Evolutionary conservation across 805 yeast species (phyloP).

Genomic region (Ogataea wickerhamii): DNA sequence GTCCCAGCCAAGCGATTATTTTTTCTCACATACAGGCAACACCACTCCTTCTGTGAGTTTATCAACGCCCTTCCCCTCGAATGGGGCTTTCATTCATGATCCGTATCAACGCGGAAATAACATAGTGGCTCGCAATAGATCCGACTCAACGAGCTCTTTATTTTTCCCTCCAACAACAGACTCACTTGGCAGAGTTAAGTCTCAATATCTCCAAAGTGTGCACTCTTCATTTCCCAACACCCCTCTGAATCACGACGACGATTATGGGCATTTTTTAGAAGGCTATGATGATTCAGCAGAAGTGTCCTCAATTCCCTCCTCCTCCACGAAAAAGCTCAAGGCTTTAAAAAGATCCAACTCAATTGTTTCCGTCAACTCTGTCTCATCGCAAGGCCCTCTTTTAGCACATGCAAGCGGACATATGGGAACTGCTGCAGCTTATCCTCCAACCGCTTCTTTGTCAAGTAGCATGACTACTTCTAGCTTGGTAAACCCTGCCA

Average conservation of each 20-base stretch:
- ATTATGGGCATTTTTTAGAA: slow-evolving; percentile 5
- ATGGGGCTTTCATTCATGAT: neutral
- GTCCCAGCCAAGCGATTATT: slow-evolving; percentile 3
- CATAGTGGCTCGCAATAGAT: slow-evolving; percentile 13
- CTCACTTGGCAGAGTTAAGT: neutral
- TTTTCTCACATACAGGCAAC: neutral
- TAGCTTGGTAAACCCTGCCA: slow-evolving; percentile 4
- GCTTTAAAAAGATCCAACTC: slow-evolving; percentile 28
- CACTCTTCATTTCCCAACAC: slow-evolving; percentile 21
- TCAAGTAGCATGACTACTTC: neutral
- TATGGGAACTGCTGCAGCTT: slow-evolving; percentile 7
- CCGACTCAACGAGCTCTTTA: slow-evolving; percentile 20
- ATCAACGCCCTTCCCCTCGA: slow-evolving; percentile 1
- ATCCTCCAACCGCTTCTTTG: slow-evolving; percentile 9
- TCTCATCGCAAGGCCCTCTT: slow-evolving; percentile 20
- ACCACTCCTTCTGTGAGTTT: neutral
- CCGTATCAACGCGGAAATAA: neutral
- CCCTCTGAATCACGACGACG: slow-evolving; percentile 18
- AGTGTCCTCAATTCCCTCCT: slow-evolving; percentile 26
- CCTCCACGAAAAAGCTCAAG: slow-evolving; percentile 27
- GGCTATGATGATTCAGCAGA: slow-evolving; percentile 19
- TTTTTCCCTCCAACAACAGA: slow-evolving; percentile 4
- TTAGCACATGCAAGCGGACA: slow-evolving; percentile 2
- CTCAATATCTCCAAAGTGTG: neutral
- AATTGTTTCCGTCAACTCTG: slow-evolving; percentile 25